Evolutionary conservation across 768 basidiomycete species (phyloP).

Genomic region (Termitomyces sp.): DNA sequence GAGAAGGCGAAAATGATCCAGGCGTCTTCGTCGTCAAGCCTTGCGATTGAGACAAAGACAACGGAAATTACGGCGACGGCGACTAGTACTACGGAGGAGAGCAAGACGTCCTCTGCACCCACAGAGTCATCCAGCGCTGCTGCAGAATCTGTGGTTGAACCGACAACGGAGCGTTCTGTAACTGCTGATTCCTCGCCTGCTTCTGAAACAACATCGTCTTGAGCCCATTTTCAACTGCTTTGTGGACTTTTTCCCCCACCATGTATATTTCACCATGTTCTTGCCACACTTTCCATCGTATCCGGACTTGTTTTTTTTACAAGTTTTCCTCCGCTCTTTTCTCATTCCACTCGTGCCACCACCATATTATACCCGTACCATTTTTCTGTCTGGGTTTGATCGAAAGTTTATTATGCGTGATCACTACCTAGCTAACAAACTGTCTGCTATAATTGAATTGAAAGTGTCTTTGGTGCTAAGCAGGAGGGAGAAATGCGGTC

Average conservation of each 20-base stretch:
- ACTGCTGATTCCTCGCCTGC: neutral
- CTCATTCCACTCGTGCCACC: neutral
- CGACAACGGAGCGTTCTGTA: neutral
- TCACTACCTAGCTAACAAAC: neutral
- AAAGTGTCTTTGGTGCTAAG: constrained; percentile 33
- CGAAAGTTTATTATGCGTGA: neutral
- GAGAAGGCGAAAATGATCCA: constrained; percentile 18
- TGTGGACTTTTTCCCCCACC: neutral
- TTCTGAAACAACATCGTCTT: neutral
- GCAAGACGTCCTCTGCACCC: neutral
- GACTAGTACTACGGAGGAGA: neutral
- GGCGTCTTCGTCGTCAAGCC: neutral
- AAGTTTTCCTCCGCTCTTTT: neutral
- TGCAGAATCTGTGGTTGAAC: neutral
- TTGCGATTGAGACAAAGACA: neutral
- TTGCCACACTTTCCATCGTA: too few relatives aligned
- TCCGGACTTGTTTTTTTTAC: too few relatives aligned
- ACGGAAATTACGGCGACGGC: neutral
- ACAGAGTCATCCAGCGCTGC: neutral
- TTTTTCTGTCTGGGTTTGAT: neutral
- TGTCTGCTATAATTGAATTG: neutral
- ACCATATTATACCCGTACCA: neutral
- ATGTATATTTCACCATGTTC: neutral
- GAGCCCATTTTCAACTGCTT: neutral
- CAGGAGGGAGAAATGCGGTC: constrained; percentile 89